Percentiles rank a stretch among this genome's conserved stretches.
These are phyloP conservation scores for Fusarium papillatum DNA, from an alignment of 2,329 filamentous ascomycete genomes.

Conservation along the genomic window DNA sequence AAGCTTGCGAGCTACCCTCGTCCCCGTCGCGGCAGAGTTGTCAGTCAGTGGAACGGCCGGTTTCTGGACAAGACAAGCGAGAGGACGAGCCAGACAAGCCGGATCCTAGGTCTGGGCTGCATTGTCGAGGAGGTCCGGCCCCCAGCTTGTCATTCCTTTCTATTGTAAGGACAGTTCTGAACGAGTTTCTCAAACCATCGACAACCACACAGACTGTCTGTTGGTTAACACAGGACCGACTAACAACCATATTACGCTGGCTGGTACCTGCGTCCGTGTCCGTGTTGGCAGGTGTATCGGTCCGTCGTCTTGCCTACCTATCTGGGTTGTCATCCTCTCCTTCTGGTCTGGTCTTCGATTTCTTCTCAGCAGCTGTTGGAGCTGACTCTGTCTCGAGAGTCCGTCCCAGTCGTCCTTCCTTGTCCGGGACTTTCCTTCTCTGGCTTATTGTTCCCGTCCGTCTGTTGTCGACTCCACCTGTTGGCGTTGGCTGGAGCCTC, in stretches of 20 bases:
- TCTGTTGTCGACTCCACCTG: constrained; percentile 23
- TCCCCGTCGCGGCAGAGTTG: constrained; percentile 22
- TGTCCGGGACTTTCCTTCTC: constrained; percentile 21
- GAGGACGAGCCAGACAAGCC: constrained; percentile 12
- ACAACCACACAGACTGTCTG: constrained; percentile 18
- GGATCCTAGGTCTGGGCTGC: constrained; percentile 15
- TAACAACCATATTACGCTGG: constrained; percentile 20
- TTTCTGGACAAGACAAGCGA: neutral
- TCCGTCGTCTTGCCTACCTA: neutral
- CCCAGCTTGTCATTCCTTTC: constrained; percentile 32
- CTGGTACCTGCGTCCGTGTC: constrained; percentile 38
- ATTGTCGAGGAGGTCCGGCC: neutral
- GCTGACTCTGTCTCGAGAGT: neutral
- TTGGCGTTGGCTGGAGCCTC: constrained; percentile 13
- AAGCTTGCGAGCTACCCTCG: constrained; percentile 29
- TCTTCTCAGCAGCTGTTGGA: neutral
- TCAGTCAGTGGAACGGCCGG: constrained; percentile 21
- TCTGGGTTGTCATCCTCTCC: constrained; percentile 11
- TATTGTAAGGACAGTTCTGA: constrained; percentile 18
- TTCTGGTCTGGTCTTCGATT: neutral
- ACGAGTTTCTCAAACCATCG: constrained; percentile 10
- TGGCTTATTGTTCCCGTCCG: constrained; percentile 3
- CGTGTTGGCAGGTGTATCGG: constrained; percentile 5
- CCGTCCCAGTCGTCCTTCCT: neutral
- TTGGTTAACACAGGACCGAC: constrained; percentile 22